A percentile compares a stretch with the other conserved stretches of the same genome.
Evolutionary conservation across 306 rosid species (phyloP).

Genomic region (Hippophae rhamnoides): DNA sequence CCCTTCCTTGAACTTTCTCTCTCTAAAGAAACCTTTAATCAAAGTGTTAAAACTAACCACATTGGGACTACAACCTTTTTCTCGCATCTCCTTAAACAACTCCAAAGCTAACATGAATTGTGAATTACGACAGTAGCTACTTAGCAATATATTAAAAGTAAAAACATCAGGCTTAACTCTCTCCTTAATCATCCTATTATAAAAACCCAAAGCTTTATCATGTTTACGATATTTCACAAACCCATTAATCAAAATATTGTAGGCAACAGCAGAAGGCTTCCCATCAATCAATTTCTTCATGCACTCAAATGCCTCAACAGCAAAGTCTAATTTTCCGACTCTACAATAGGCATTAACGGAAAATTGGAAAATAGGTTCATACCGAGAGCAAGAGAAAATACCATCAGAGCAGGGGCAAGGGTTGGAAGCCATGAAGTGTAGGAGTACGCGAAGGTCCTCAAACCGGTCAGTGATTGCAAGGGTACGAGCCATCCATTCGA

Average conservation of each 20-base stretch:
- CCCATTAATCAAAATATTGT: constrained; percentile 61
- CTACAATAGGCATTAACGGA: constrained; percentile 50
- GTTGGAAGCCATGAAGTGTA: constrained; percentile 37
- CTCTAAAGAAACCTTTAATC: constrained; percentile 72
- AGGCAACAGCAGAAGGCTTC: constrained; percentile 42
- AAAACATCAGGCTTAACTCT: constrained; percentile 65
- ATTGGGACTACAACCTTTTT: constrained; percentile 66
- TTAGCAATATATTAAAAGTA: constrained; percentile 80
- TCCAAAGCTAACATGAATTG: constrained; percentile 51
- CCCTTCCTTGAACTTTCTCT: constrained; percentile 52
- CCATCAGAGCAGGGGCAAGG: constrained; percentile 74
- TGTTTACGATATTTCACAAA: constrained; percentile 52
- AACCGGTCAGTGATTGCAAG: constrained; percentile 52
- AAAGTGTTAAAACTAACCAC: constrained; percentile 85
- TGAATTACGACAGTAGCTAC: constrained; percentile 54
- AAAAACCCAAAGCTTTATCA: constrained; percentile 44
- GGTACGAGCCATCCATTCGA: constrained; percentile 70
- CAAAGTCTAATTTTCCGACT: constrained; percentile 46
- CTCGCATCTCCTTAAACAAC: constrained; percentile 64
- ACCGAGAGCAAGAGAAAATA: constrained; percentile 68
- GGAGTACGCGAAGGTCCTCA: constrained; percentile 43
- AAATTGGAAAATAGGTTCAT: constrained; percentile 45
- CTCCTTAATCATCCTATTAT: constrained; percentile 32
- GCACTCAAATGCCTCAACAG: constrained; percentile 37
- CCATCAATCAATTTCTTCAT: constrained; percentile 69